phyloP scores from a whole-genome alignment of 2,329 filamentous ascomycete species.

The Fusarium succisae region DNA sequence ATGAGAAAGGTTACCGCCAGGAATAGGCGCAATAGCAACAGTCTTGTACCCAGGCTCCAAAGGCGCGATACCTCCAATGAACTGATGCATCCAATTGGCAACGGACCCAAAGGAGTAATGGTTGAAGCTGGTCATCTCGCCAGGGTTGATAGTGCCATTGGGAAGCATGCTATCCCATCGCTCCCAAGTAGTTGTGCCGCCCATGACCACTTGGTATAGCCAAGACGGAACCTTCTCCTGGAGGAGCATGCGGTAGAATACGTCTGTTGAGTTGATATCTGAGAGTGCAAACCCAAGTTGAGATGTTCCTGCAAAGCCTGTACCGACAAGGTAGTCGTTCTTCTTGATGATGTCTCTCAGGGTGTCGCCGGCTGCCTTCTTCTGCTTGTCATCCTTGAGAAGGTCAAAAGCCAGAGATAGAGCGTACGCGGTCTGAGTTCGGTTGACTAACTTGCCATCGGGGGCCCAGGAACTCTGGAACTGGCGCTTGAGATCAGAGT shows the following conservation, averaged over 20 bases:
- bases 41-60: slow-evolving; percentile 53
- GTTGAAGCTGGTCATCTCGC: slow-evolving; percentile 61
- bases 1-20: slow-evolving; percentile 36
- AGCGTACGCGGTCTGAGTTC: slow-evolving; percentile 53
- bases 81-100: slow-evolving; percentile 57
- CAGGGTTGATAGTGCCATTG: slow-evolving; percentile 55
- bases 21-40: slow-evolving; percentile 48
- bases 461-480: slow-evolving; percentile 48
- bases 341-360: slow-evolving; percentile 47
- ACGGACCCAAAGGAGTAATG: slow-evolving; percentile 62
- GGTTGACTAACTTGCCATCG: slow-evolving; percentile 45
- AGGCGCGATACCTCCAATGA: slow-evolving; percentile 53
- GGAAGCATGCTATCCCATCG: slow-evolving; percentile 60
- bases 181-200: slow-evolving; percentile 61
- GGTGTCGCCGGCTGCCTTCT: slow-evolving; percentile 36
- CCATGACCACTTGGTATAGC: slow-evolving; percentile 58
- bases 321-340: slow-evolving; percentile 50
- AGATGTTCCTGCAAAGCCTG: slow-evolving; percentile 47
- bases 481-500: slow-evolving; percentile 28
- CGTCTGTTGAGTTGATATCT: slow-evolving; percentile 41
- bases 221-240: slow-evolving; percentile 57
- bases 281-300: background rate
- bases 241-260: slow-evolving; percentile 59
- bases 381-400: slow-evolving; percentile 31
- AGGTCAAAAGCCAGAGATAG: slow-evolving; percentile 52